Evolutionary conservation across 2,329 filamentous ascomycete genomes (phyloP), one percentile per base, ranked within the genome.

Genomic region (Aureobasidium mangrovei): DNA sequence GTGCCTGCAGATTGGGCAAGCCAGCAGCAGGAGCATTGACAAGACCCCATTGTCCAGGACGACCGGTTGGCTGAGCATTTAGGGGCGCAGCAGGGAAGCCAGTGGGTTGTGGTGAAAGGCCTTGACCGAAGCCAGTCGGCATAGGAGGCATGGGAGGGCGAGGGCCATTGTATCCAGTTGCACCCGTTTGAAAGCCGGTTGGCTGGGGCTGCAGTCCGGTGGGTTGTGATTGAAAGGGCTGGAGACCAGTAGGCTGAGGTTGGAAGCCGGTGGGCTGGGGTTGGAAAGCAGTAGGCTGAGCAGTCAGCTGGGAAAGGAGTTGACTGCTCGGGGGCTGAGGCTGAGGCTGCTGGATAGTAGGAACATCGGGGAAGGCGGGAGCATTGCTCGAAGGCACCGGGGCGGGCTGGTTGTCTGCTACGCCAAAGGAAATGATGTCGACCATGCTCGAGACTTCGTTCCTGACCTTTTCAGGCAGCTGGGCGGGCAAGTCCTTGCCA

Each of bases 371-470:
- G 65, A 91, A 89, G 62, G 82, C 85, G 1, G 88, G 84, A 12
- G 81, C 81, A 68, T 88, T 91, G 57, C 75, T 81, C 53, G 76
- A 76, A 3, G 74, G 72, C n/a, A 78, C 70, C 24, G 78, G 71
- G 39, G 70, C 69, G 12, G 73, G 62, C 7, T 56, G 48, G 29
- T 91, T 85, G 60, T 98, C 93, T 0, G 82, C 83, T 27, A 96
- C 81, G 61, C 85, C 89, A 68, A 98, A 98, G 57, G 90, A 95
- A 66, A 98, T 98, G 55, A 98, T 98, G 67, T 98, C 93, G 39
- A 98, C 93, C 91, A 98, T 97, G 71, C 93, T 95, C 3, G 91
- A 97, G 18, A 98, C 93, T 70, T 98, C 93, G 64, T 98, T 98
- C 74, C 84, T 86, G 60, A 98, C 84, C 56, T 82, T 85, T 32